These are phyloP conservation scores for Sherardia arvensis DNA, from an alignment of 257 asterid genomes.

Conservation along the genomic window DNA sequence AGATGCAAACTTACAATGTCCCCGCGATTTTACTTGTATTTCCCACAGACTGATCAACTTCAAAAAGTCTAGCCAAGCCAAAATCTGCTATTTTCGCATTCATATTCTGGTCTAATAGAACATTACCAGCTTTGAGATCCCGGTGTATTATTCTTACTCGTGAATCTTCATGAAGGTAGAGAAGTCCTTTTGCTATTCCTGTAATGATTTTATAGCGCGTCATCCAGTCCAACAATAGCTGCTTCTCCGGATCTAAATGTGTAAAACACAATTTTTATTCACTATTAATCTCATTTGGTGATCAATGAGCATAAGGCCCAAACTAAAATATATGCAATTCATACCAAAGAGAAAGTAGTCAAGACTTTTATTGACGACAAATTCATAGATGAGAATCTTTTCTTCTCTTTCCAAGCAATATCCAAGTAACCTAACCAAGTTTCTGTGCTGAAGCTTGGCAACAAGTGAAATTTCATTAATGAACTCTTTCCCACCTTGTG, in stretches of 20 bases:
- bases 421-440: slow-evolving; percentile 16
- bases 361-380: slow-evolving; percentile 22
- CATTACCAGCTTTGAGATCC: neutral
- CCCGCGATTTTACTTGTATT: slow-evolving; percentile 11
- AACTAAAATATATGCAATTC: neutral
- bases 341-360: slow-evolving; percentile 22
- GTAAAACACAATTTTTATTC: no score
- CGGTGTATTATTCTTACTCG: neutral
- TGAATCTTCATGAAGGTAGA: neutral
- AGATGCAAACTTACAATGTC: neutral
- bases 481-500: slow-evolving; percentile 22
- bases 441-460: slow-evolving; percentile 21
- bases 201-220: neutral
- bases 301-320: neutral
- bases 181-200: neutral
- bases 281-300: neutral
- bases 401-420: slow-evolving; percentile 14
- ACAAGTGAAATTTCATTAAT: slow-evolving; percentile 7
- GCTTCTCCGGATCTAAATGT: neutral
- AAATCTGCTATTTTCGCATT: slow-evolving; percentile 24
- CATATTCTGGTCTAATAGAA: slow-evolving; percentile 1
- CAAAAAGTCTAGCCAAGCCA: slow-evolving; percentile 21
- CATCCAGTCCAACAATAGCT: neutral
- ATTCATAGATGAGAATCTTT: slow-evolving; percentile 24
- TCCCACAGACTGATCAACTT: slow-evolving; percentile 11